Percentiles rank a stretch among this genome's conserved stretches.
Evolutionary conservation across 2,329 filamentous ascomycete species (phyloP).

Genomic region (Colletotrichum karsti): DNA sequence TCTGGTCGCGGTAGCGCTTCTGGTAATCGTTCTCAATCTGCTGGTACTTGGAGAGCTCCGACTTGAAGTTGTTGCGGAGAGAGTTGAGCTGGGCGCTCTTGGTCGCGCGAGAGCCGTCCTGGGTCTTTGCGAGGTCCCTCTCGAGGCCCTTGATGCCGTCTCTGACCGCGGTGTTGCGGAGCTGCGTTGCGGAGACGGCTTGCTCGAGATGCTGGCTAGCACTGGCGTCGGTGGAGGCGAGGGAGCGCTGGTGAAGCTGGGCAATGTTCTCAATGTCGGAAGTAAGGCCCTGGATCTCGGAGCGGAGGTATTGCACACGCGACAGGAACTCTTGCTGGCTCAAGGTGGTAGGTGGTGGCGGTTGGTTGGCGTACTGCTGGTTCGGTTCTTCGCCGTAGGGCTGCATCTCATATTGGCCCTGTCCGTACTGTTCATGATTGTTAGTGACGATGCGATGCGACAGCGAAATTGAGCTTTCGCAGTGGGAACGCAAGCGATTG

Average conservation of each 20-base stretch:
- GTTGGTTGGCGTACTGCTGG: slow-evolving; percentile 31
- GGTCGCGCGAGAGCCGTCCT: slow-evolving; percentile 65
- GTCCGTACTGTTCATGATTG: slow-evolving; percentile 31
- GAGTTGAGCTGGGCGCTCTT: slow-evolving; percentile 76
- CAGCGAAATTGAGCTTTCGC: neutral
- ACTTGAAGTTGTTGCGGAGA: slow-evolving; percentile 77
- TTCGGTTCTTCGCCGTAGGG: slow-evolving; percentile 51
- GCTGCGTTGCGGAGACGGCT: slow-evolving; percentile 74
- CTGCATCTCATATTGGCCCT: slow-evolving; percentile 64
- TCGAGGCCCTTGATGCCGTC: slow-evolving; percentile 82
- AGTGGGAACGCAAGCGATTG: neutral
- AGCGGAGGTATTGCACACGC: slow-evolving; percentile 72
- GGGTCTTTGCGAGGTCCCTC: slow-evolving; percentile 72
- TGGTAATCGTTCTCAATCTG: slow-evolving; percentile 77
- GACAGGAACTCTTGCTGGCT: slow-evolving; percentile 73
- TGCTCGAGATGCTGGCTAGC: slow-evolving; percentile 69
- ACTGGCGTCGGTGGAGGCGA: slow-evolving; percentile 69
- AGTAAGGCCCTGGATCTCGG: slow-evolving; percentile 73
- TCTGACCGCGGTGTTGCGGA: slow-evolving; percentile 79
- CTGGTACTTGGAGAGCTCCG: slow-evolving; percentile 75
- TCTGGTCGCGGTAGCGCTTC: slow-evolving; percentile 78
- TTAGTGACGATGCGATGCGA: neutral
- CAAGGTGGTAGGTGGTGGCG: slow-evolving; percentile 44
- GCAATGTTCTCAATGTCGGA: slow-evolving; percentile 73
- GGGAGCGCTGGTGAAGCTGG: slow-evolving; percentile 75